phyloP scores from a whole-genome alignment of 1,139 yeast species.

The Candida sp. region DNA sequence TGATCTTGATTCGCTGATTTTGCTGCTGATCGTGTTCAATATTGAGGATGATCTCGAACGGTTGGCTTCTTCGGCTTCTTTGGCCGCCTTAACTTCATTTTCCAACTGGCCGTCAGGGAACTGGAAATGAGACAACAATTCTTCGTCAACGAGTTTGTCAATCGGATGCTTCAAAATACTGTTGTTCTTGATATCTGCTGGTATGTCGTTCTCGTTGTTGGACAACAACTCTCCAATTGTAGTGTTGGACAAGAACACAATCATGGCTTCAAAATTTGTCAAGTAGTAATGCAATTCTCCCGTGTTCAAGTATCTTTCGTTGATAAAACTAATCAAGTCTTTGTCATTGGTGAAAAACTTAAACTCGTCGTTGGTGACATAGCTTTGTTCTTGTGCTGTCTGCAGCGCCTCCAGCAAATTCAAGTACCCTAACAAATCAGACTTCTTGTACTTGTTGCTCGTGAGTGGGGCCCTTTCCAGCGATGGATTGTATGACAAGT shows the following conservation, averaged over 20 bases:
- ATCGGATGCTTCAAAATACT: conserved; percentile 24
- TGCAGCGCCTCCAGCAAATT: conserved; percentile 11
- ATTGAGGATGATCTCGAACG: conserved; percentile 46
- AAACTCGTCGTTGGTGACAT: conserved; percentile 11
- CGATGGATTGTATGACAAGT: conserved; percentile 22
- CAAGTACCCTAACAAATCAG: conserved; percentile 34
- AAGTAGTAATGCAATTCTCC: conserved; percentile 46
- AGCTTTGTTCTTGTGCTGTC: conserved; percentile 12
- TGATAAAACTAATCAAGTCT: conserved; percentile 32
- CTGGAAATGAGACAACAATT: conserved; percentile 31
- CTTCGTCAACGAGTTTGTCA: conserved; percentile 35
- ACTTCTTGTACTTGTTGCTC: conserved; percentile 13
- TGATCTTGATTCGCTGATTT: conserved; percentile 35
- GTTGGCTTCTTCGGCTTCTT: conserved; percentile 16
- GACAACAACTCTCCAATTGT: conserved; percentile 34
- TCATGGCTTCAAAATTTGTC: conserved; percentile 49
- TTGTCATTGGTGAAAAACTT: conserved; percentile 34
- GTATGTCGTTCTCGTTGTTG: conserved; percentile 2
- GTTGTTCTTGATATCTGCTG: conserved; percentile 16
- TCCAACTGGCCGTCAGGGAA: conserved; percentile 32
- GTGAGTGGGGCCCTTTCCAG: conserved; percentile 15
- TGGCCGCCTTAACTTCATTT: conserved; percentile 21
- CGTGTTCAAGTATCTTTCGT: conserved; percentile 33
- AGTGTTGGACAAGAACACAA: conserved; percentile 41
- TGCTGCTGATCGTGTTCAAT: conserved; percentile 38